These are phyloP conservation scores for Penicillium digitatum DNA, from an alignment of 2,329 filamentous ascomycete genomes.

Conservation along the genomic window DNA sequence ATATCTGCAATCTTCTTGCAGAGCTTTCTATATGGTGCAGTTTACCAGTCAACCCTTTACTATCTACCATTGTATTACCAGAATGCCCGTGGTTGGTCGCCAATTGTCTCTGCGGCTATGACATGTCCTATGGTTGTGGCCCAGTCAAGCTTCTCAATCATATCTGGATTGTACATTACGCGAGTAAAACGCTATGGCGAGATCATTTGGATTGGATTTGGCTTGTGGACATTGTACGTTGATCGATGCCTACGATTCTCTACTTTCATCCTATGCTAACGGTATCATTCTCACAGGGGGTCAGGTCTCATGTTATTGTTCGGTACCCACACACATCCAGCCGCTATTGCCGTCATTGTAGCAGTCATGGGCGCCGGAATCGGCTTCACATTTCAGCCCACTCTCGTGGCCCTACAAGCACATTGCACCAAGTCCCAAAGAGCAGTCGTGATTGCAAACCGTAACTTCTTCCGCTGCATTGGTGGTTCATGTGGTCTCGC, in stretches of 20 bases:
- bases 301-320: constrained; percentile 53
- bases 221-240: constrained; percentile 46
- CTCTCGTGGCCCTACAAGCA: constrained; percentile 56
- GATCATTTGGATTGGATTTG: constrained; percentile 51
- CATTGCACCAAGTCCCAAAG: constrained; percentile 55
- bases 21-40: constrained; percentile 57
- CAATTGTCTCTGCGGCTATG: constrained; percentile 50
- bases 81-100: constrained; percentile 49
- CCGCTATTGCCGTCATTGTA: constrained; percentile 50
- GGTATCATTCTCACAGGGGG: constrained; percentile 32
- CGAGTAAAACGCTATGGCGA: constrained; percentile 56
- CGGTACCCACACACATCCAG: constrained; percentile 43
- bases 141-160: constrained; percentile 41
- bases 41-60: constrained; percentile 58
- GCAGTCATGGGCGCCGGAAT: constrained; percentile 52
- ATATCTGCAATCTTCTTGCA: constrained; percentile 55
- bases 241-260: neutral
- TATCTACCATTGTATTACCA: constrained; percentile 62
- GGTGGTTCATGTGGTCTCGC: constrained; percentile 59
- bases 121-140: constrained; percentile 49
- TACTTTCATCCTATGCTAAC: constrained; percentile 1
- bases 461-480: constrained; percentile 60
- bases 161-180: constrained; percentile 57
- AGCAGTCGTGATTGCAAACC: constrained; percentile 59
- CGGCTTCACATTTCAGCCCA: constrained; percentile 53